Evolutionary conservation across 148 eudicot genomes (phyloP).

Genomic region (Camellia sinensis): DNA sequence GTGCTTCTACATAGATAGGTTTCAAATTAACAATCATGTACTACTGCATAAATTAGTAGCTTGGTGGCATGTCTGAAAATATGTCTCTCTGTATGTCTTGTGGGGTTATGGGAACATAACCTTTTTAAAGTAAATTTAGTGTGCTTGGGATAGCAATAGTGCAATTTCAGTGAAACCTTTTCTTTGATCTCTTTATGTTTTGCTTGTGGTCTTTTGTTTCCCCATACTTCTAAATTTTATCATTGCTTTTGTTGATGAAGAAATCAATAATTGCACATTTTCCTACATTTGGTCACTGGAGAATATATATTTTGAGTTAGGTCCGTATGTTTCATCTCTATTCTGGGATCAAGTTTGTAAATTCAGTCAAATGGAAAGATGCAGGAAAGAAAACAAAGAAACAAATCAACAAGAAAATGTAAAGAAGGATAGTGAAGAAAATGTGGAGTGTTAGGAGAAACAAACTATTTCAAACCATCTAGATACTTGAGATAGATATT

Average conservation of each 20-base stretch:
- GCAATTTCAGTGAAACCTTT: neutral
- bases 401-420: slow-evolving; percentile 1
- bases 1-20: neutral
- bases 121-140: neutral
- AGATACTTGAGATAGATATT: neutral
- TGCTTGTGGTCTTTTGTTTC: neutral
- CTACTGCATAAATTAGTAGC: neutral
- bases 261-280: neutral
- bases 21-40: neutral
- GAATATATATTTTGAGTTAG: neutral
- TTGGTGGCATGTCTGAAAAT: neutral
- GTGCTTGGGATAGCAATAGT: neutral
- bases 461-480: neutral
- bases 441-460: neutral
- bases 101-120: neutral
- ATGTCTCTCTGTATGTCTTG: neutral
- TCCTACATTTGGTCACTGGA: neutral
- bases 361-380: neutral
- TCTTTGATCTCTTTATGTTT: neutral
- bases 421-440: neutral
- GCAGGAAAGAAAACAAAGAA: neutral
- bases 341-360: neutral
- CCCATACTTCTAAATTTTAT: neutral
- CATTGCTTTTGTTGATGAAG: neutral
- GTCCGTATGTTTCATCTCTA: neutral